A percentile compares a stretch with the other conserved stretches of the same genome.
phyloP scores from a whole-genome alignment of 139 green algal species.

The Coccomyxa sp. region DNA sequence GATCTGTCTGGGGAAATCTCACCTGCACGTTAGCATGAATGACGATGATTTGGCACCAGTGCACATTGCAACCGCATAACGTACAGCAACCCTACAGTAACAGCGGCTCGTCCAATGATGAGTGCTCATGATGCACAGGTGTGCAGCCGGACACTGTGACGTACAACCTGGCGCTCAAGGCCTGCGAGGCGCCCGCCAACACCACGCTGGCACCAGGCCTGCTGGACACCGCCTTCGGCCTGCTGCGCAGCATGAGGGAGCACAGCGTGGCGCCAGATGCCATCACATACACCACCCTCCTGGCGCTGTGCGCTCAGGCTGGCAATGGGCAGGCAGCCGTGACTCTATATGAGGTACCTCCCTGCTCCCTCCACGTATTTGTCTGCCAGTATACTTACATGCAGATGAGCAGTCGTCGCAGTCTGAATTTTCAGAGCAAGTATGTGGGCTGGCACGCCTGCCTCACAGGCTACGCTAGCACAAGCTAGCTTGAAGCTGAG shows the following conservation, averaged over 20 bases:
- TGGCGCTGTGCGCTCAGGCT: slow-evolving; percentile 21
- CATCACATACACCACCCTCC: slow-evolving; percentile 33
- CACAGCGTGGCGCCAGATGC: not conserved
- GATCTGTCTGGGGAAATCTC: not conserved
- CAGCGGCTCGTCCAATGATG: no score
- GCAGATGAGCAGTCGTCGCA: no score
- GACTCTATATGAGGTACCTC: slow-evolving; percentile 1
- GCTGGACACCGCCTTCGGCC: slow-evolving; percentile 16
- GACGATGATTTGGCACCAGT: no score
- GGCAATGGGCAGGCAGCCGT: not conserved
- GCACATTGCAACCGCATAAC: no score
- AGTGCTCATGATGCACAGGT: not conserved
- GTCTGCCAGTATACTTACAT: no score
- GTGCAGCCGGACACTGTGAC: not conserved
- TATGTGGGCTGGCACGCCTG: not conserved
- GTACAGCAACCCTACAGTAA: no score
- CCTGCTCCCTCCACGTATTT: not conserved
- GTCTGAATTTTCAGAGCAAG: no score
- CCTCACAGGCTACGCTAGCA: not conserved
- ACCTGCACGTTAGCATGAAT: not conserved
- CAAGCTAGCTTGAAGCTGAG: not conserved
- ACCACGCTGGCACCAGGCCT: slow-evolving; percentile 9
- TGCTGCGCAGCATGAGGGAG: slow-evolving; percentile 28
- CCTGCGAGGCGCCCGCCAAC: not conserved
- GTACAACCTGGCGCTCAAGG: slow-evolving; percentile 10